These are phyloP conservation scores for Colletotrichum tamarilloi DNA, from an alignment of 2,329 filamentous ascomycete species.

Conservation along the genomic window DNA sequence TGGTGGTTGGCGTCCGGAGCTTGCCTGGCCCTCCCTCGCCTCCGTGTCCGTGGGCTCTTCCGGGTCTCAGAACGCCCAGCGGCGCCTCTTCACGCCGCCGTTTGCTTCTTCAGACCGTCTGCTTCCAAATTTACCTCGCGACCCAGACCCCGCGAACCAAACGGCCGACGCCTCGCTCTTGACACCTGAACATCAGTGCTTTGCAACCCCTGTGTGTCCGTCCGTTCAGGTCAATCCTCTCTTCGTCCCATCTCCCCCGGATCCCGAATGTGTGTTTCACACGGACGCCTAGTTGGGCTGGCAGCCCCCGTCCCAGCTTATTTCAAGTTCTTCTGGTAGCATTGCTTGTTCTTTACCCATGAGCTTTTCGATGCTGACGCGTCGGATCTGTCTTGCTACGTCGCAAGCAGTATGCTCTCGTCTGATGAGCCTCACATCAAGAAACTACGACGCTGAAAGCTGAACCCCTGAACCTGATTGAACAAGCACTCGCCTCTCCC, in stretches of 20 bases:
- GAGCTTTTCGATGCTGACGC: not conserved
- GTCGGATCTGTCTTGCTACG: not conserved
- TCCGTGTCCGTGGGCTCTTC: not conserved
- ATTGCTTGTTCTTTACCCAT: not conserved
- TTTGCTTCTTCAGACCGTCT: not conserved
- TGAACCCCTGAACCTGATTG: slow-evolving; percentile 1
- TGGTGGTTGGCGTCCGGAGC: not conserved
- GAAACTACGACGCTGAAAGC: not conserved
- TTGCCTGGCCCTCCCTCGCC: not conserved
- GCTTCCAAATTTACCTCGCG: not conserved
- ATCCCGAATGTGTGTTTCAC: slow-evolving; percentile 15
- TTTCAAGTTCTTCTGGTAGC: not conserved
- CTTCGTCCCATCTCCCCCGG: slow-evolving; percentile 24
- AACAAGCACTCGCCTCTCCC: not conserved
- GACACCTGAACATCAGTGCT: not conserved
- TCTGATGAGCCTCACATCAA: slow-evolving; percentile 11
- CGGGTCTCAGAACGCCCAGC: not conserved
- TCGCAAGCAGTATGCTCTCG: not conserved
- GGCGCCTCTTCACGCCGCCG: slow-evolving; percentile 6
- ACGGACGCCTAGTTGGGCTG: not conserved
- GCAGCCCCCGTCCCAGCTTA: not conserved
- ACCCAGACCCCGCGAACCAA: not conserved
- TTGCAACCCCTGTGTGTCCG: not conserved
- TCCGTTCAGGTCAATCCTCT: slow-evolving; percentile 2
- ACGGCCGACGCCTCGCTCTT: slow-evolving; percentile 3